phyloP scores from a whole-genome alignment of 1,284 basidiomycete genomes.

The Moniliella sp. region DNA sequence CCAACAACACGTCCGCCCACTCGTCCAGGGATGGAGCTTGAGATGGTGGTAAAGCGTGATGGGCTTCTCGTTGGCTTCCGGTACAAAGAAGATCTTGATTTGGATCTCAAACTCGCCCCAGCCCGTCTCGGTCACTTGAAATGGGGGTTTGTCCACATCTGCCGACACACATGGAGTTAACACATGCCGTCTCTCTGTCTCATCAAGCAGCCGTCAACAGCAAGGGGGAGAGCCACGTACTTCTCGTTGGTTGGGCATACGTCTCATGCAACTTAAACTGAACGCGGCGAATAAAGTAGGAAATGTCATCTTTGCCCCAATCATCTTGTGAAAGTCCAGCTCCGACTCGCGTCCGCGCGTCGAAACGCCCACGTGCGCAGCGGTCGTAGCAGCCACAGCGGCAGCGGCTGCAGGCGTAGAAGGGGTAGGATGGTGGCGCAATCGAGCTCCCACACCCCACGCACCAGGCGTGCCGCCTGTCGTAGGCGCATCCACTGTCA shows the following conservation, averaged over 20 bases:
- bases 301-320: conserved; percentile 31
- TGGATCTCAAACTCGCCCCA: conserved; percentile 98
- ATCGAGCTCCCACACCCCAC: no score
- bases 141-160: conserved; percentile 82
- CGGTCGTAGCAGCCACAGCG: background rate
- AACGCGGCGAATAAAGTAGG: conserved; percentile 49
- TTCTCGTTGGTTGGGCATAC: conserved; percentile 68
- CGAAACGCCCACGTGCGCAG: conserved; percentile 6
- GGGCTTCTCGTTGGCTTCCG: conserved; percentile 76
- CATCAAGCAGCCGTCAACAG: background rate
- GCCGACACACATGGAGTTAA: conserved; percentile 1
- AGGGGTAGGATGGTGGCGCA: background rate
- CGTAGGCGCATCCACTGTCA: background rate
- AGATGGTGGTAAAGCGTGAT: conserved; percentile 70
- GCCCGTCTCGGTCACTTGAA: conserved; percentile 82
- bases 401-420: background rate
- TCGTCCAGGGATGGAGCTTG: conserved; percentile 86
- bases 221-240: conserved; percentile 40
- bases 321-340: conserved; percentile 25
- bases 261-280: conserved; percentile 96
- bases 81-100: conserved; percentile 75
- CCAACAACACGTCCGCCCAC: no score
- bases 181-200: background rate
- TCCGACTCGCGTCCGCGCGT: conserved; percentile 23
- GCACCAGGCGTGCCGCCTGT: background rate